Evolutionary conservation across 768 basidiomycete genomes (phyloP).

Genomic region (Mycena belliarum): DNA sequence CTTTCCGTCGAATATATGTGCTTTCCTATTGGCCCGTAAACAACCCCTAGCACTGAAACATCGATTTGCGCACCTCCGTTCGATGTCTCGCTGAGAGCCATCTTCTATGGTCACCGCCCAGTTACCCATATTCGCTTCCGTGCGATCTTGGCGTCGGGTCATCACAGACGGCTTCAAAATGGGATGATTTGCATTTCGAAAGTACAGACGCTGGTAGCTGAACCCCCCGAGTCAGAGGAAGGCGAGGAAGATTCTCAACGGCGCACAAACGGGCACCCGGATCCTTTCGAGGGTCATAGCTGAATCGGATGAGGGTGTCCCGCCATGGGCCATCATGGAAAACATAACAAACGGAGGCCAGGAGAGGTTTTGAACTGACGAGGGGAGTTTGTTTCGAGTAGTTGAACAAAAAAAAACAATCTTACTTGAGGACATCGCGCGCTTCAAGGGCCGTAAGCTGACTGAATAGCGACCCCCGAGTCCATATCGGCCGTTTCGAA

Average conservation of each 20-base stretch:
- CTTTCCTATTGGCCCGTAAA: conserved; percentile 42
- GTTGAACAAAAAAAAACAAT: too few species aligned
- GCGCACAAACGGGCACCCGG: conserved; percentile 74
- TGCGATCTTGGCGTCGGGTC: conserved; percentile 61
- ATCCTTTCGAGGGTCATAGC: conserved; percentile 86
- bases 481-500: conserved; percentile 82
- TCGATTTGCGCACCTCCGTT: conserved; percentile 40
- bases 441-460: conserved; percentile 71
- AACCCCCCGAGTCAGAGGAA: not conserved
- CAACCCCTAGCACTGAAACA: not conserved
- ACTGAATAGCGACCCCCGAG: conserved; percentile 80
- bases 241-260: not conserved
- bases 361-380: conserved; percentile 73
- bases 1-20: conserved; percentile 89
- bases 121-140: conserved; percentile 41
- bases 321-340: conserved; percentile 95
- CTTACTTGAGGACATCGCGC: conserved; percentile 76
- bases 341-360: conserved; percentile 82
- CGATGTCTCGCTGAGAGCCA: conserved; percentile 37
- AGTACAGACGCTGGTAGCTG: conserved; percentile 91
- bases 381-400: not conserved
- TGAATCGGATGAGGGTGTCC: conserved; percentile 82
- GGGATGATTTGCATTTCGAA: conserved; percentile 84
- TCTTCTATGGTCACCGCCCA: conserved; percentile 39
- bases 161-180: conserved; percentile 78